Conservation (phyloP, 257 asterid genomes). For the Primulina tabacum region DNA sequence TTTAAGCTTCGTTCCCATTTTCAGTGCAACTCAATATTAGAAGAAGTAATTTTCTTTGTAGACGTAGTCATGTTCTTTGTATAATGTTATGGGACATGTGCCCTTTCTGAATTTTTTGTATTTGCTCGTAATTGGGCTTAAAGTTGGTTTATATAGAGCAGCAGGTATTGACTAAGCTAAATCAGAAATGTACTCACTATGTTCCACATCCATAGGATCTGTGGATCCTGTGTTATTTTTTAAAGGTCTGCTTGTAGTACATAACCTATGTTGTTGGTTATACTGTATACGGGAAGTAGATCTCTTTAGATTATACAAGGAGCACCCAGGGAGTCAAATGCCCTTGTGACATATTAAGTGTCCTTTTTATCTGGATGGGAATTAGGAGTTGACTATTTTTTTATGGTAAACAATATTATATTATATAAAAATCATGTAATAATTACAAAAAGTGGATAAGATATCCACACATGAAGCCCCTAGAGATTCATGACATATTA, state of each 20-base stretch:
- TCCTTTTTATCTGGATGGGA: background rate
- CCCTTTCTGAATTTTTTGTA: background rate
- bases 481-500: too few relatives aligned
- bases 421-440: too few relatives aligned
- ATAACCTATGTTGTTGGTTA: background rate
- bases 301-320: background rate
- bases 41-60: background rate
- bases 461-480: too few relatives aligned
- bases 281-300: too few relatives aligned
- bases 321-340: background rate
- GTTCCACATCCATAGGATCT: background rate
- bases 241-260: background rate
- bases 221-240: too few relatives aligned
- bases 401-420: too few relatives aligned
- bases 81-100: background rate
- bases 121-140: background rate
- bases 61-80: background rate
- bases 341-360: background rate
- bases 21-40: background rate
- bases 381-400: background rate
- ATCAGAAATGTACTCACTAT: background rate
- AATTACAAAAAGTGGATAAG: too few relatives aligned
- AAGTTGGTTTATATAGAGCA: background rate
- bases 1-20: too few relatives aligned
- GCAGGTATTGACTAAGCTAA: background rate